A percentile compares a stretch with the other conserved stretches of the same genome.
phyloP scores from a whole-genome alignment of 371 early-diverging fungal genomes.

The Actinomortierella wolfii region DNA sequence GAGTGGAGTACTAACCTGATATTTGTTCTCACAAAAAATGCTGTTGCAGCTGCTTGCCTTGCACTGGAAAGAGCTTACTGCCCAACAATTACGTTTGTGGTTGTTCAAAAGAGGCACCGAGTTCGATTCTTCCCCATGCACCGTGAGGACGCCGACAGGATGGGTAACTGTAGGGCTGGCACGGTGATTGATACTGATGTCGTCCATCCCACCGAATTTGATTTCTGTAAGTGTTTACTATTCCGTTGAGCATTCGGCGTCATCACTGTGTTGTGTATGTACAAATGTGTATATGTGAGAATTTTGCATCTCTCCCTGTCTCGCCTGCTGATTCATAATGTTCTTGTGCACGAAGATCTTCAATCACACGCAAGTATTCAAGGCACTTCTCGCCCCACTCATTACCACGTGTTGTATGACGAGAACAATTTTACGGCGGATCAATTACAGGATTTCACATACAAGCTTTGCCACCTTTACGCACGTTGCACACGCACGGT shows the following conservation, averaged over 20 bases:
- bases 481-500: constrained; percentile 86
- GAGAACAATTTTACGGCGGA: constrained; percentile 85
- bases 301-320: too few relatives aligned
- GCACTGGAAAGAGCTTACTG: constrained; percentile 67
- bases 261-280: too few relatives aligned
- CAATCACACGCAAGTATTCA: constrained; percentile 90
- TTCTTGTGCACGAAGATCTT: too few relatives aligned
- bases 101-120: constrained; percentile 95
- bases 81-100: constrained; percentile 87
- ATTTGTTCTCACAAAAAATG: background rate
- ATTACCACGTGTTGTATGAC: constrained; percentile 88
- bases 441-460: constrained; percentile 80
- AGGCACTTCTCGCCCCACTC: constrained; percentile 92
- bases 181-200: constrained; percentile 89
- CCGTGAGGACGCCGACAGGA: constrained; percentile 58
- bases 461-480: constrained; percentile 89
- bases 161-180: constrained; percentile 86
- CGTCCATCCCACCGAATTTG: constrained; percentile 83
- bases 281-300: too few relatives aligned
- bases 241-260: too few relatives aligned
- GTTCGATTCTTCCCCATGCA: constrained; percentile 86
- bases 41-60: constrained; percentile 62
- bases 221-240: constrained; percentile 68
- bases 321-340: too few relatives aligned
- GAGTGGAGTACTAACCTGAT: too few relatives aligned